These are phyloP conservation scores for Cenococcum geophilum DNA, from an alignment of 495 filamentous ascomycete species.

Conservation along the genomic window DNA sequence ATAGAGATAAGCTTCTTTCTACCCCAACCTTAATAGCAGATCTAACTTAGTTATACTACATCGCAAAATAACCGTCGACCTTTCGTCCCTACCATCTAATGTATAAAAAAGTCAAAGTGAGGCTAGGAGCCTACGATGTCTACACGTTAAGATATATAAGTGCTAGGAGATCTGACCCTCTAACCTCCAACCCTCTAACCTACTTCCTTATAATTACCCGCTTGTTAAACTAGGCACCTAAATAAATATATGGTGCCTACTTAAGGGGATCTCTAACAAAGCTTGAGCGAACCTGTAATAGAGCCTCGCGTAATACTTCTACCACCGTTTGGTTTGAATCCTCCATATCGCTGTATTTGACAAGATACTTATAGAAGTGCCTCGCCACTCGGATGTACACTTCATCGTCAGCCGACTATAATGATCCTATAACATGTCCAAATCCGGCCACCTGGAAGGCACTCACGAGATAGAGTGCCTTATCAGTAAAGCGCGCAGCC, in stretches of 20 bases:
- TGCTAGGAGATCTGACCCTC: too few species aligned
- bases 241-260: neutral
- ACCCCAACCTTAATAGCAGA: too few species aligned
- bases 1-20: too few species aligned
- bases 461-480: neutral
- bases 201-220: too few species aligned
- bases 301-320: neutral
- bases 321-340: neutral
- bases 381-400: neutral
- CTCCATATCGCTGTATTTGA: neutral
- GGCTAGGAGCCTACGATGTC: too few species aligned
- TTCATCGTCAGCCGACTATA: neutral
- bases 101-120: too few species aligned
- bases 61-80: too few species aligned
- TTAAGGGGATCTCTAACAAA: neutral
- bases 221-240: neutral
- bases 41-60: too few species aligned
- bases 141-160: too few species aligned
- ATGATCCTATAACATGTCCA: neutral
- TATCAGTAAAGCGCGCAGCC: neutral
- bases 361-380: neutral
- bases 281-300: neutral
- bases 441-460: neutral
- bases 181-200: too few species aligned
- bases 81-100: too few species aligned